Percentiles rank a stretch among this genome's conserved stretches.
Evolutionary conservation across 257 asterid genomes (phyloP).

Genomic region (Solanum sejunctum): DNA sequence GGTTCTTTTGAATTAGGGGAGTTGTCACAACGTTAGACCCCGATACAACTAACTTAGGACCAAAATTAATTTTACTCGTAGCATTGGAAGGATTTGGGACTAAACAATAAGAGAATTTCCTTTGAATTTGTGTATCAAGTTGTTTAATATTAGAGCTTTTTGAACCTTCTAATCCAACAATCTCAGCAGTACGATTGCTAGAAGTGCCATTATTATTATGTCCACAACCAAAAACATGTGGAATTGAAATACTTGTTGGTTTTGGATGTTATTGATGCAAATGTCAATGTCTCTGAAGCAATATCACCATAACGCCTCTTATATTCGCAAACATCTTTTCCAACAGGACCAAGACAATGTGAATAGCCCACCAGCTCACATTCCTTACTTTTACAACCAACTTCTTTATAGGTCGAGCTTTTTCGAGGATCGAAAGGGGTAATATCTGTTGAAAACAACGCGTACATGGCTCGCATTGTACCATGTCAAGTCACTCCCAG

Average conservation of each 20-base stretch:
- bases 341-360: slow-evolving; percentile 8
- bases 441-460: slow-evolving; percentile 27
- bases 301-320: slow-evolving; percentile 27
- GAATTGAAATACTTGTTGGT: slow-evolving; percentile 2
- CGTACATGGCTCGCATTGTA: slow-evolving; percentile 44
- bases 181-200: slow-evolving; percentile 19
- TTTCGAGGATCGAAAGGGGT: slow-evolving; percentile 27
- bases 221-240: slow-evolving; percentile 47
- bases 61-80: slow-evolving; percentile 43
- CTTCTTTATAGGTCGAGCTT: slow-evolving; percentile 6
- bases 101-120: slow-evolving; percentile 49
- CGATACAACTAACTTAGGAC: slow-evolving; percentile 10
- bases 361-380: slow-evolving; percentile 8
- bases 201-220: slow-evolving; percentile 26
- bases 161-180: slow-evolving; percentile 56
- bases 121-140: slow-evolving; percentile 7
- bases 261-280: slow-evolving; percentile 6
- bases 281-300: slow-evolving; percentile 28
- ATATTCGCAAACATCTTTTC: slow-evolving; percentile 12
- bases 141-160: slow-evolving; percentile 31
- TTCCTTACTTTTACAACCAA: slow-evolving; percentile 12
- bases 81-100: slow-evolving; percentile 1
- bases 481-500: slow-evolving; percentile 67
- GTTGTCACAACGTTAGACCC: slow-evolving; percentile 24
- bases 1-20: slow-evolving; percentile 19